A percentile compares a stretch with the other conserved stretches of the same genome.
Evolutionary conservation across 108 stramenopile species (phyloP).

Genomic region (Skeletonema tropicum): DNA sequence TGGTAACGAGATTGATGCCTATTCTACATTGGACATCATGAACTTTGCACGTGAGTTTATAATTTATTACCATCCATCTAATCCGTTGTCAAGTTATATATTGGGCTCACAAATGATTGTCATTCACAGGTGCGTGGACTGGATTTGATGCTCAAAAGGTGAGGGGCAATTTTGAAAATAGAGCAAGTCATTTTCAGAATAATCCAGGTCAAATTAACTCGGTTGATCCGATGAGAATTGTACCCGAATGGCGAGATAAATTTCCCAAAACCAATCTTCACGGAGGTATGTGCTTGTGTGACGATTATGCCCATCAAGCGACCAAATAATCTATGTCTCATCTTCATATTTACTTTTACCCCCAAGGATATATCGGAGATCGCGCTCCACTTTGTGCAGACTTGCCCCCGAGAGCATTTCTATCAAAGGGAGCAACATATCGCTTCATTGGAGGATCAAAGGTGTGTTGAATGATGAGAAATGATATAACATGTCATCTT

Average conservation of each 20-base stretch:
- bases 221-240: conserved; percentile 71
- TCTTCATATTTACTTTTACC: background rate
- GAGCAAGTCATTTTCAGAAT: background rate
- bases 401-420: conserved; percentile 46
- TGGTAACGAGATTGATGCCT: conserved; percentile 48
- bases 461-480: conserved; percentile 7
- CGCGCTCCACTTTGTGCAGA: conserved; percentile 43
- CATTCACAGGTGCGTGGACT: conserved; percentile 69
- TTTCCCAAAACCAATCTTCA: conserved; percentile 67
- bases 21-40: conserved; percentile 76
- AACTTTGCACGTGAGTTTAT: conserved; percentile 1
- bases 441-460: conserved; percentile 50
- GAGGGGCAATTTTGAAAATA: conserved; percentile 56
- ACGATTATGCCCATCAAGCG: too few relatives aligned
- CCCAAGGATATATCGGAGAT: conserved; percentile 2
- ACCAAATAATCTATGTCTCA: background rate
- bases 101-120: too few relatives aligned
- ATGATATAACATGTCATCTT: conserved; percentile 11
- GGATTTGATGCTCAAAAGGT: conserved; percentile 45
- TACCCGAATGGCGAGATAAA: conserved; percentile 48
- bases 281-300: conserved; percentile 65
- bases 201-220: too few relatives aligned
- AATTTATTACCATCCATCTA: too few relatives aligned
- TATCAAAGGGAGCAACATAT: conserved; percentile 59
- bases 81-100: too few relatives aligned